Evolutionary conservation across 2,329 filamentous ascomycete genomes (phyloP).

Genomic region (Colletotrichum sp.): DNA sequence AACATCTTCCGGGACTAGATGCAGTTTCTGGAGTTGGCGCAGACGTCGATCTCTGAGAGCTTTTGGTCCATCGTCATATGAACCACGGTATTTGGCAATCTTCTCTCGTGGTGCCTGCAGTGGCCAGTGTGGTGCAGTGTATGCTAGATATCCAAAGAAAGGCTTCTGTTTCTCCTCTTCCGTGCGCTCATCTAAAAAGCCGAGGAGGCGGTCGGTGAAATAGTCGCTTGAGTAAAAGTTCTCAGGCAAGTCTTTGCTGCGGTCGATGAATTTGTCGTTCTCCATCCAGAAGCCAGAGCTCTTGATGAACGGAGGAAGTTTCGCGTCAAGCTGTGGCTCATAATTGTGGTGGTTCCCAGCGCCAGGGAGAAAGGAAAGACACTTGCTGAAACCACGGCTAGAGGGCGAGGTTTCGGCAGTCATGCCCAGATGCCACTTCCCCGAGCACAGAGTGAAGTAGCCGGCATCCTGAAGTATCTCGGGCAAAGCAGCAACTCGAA

Average conservation of each 20-base stretch:
- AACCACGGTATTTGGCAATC: conserved; percentile 50
- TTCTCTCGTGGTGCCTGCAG: conserved; percentile 52
- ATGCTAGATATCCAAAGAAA: conserved; percentile 46
- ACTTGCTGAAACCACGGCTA: conserved; percentile 62
- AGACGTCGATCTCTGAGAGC: not conserved
- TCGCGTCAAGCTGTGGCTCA: not conserved
- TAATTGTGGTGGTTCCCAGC: conserved; percentile 58
- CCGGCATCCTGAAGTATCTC: conserved; percentile 63
- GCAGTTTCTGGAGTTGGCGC: not conserved
- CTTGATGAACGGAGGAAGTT: not conserved
- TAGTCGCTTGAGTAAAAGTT: not conserved
- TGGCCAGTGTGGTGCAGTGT: conserved; percentile 58
- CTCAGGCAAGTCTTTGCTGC: not conserved
- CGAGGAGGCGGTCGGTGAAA: not conserved
- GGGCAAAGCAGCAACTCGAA: conserved; percentile 61
- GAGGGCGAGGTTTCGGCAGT: conserved; percentile 61
- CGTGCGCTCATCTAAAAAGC: not conserved
- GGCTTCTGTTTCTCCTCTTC: not conserved
- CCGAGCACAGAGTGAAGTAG: conserved; percentile 65
- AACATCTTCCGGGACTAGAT: not conserved
- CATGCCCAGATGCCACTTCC: conserved; percentile 69
- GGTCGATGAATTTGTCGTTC: not conserved
- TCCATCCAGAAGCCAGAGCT: not conserved
- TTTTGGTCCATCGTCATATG: conserved; percentile 43
- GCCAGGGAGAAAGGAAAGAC: conserved; percentile 64